Evolutionary conservation across 768 basidiomycete species (phyloP), one percentile per base, ranked within the genome.

Genomic region (Mycena galericulata): DNA sequence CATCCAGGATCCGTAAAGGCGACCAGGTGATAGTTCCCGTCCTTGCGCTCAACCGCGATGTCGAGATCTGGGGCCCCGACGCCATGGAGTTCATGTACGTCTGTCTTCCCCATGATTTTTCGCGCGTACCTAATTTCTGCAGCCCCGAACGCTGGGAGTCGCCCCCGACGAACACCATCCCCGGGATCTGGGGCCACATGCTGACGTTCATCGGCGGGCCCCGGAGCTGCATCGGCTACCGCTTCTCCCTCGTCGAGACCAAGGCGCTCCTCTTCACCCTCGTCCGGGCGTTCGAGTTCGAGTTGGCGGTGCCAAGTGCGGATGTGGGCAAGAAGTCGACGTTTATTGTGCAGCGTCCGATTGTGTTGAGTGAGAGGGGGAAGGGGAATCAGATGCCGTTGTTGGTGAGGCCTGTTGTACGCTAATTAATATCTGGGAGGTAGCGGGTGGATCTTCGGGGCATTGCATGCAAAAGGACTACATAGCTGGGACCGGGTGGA

Each of bases 121-220:
- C 27, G 15, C 40, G 24, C 14, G 24, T 34, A 47, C 27, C 2
- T 38, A 45, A 24, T 18, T 4, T 27, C 9, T 11, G 46, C 69
- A 86, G 84, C 45, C 85, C 85, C 0, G 84, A 87, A 59, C 79
- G 86, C 0, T 87, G 86, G 86, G 62, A 69, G 24, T 18, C 30
- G 6, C 43, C 75, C 3, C 32, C 66, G 0, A 72, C 71, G 9
- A 67, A 71, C 0, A 62, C 67, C 9, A 69, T 85, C 26, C 86
- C 86, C 14, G 81, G 84, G 11, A 76, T 85, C 1, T 83, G 78
- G 77, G 75, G 79, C 4, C 75, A 82, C 70, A 41, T 81, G 29
- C 51, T 85, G 41, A 77, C 80, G 1, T 86, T 87, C 78, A 54
- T 81, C 2, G 82, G 81, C 34, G 86, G 86, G 22, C 81, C 84